Evolutionary conservation across 768 basidiomycete genomes (phyloP).

Genomic region (Psilocybe subaeruginosa): DNA sequence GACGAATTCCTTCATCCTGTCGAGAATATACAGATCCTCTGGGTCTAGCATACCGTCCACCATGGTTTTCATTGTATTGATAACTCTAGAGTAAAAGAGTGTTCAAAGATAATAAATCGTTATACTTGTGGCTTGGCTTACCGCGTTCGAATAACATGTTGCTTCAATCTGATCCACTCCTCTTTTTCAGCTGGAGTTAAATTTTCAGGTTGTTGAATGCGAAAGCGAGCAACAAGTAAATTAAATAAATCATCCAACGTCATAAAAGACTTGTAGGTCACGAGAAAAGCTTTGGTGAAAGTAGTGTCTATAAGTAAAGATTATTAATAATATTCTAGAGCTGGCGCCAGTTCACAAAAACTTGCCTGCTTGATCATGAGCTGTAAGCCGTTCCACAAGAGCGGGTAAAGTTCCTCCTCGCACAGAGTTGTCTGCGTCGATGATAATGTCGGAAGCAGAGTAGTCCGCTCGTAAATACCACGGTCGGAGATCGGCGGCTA

Average conservation of each 20-base stretch:
- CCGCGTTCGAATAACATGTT: slow-evolving; percentile 86
- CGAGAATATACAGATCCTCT: slow-evolving; percentile 82
- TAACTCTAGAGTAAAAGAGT: slow-evolving; percentile 53
- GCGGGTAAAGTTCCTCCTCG: slow-evolving; percentile 87
- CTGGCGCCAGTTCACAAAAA: slow-evolving; percentile 3
- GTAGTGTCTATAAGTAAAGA: slow-evolving; percentile 55
- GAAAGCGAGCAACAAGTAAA: slow-evolving; percentile 78
- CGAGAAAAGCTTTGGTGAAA: slow-evolving; percentile 87
- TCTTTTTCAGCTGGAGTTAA: slow-evolving; percentile 62
- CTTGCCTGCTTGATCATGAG: slow-evolving; percentile 86
- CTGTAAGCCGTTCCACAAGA: slow-evolving; percentile 87
- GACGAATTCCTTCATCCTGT: slow-evolving; percentile 81
- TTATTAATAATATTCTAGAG: neutral
- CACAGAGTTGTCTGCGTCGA: slow-evolving; percentile 84
- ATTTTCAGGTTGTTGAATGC: slow-evolving; percentile 72
- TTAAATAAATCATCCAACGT: slow-evolving; percentile 82
- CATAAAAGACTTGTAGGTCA: slow-evolving; percentile 96
- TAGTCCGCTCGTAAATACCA: slow-evolving; percentile 90
- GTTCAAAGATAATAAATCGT: neutral
- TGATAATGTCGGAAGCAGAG: slow-evolving; percentile 75
- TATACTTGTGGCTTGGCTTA: slow-evolving; percentile 35
- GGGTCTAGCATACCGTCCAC: slow-evolving; percentile 84
- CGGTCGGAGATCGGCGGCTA: slow-evolving; percentile 54
- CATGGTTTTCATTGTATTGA: slow-evolving; percentile 92
- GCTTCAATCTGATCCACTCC: slow-evolving; percentile 87